Evolutionary conservation across 2,329 filamentous ascomycete genomes (phyloP).

Genomic region (Neophaeococcomyces mojaviensis): DNA sequence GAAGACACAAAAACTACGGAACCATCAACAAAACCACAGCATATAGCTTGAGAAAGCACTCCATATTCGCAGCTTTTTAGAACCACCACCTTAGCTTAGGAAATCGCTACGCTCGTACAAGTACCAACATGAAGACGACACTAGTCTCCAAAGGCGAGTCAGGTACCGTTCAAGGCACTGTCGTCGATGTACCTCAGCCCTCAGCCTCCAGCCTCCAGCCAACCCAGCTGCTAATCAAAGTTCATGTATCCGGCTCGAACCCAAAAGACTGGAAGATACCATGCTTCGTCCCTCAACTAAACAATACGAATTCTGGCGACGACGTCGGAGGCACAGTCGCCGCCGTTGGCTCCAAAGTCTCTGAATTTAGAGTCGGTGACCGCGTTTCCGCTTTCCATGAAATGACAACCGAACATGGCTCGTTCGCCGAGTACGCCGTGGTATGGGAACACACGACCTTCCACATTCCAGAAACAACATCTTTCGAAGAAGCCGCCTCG

Average conservation of each 20-base stretch:
- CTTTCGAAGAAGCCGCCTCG: slow-evolving; percentile 42
- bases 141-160: background rate
- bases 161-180: slow-evolving; percentile 24
- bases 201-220: slow-evolving; percentile 22
- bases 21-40: too few relatives aligned
- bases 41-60: too few relatives aligned
- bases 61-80: too few relatives aligned
- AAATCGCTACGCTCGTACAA: too few relatives aligned
- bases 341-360: slow-evolving; percentile 44
- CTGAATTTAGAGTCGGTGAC: slow-evolving; percentile 50
- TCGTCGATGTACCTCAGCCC: slow-evolving; percentile 39
- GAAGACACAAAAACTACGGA: too few relatives aligned
- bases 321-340: slow-evolving; percentile 47
- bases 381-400: slow-evolving; percentile 44
- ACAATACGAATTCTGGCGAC: slow-evolving; percentile 39
- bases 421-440: slow-evolving; percentile 51
- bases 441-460: slow-evolving; percentile 48
- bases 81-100: too few relatives aligned
- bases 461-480: slow-evolving; percentile 42
- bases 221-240: slow-evolving; percentile 33
- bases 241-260: slow-evolving; percentile 36
- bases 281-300: slow-evolving; percentile 1
- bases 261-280: slow-evolving; percentile 42
- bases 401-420: slow-evolving; percentile 44
- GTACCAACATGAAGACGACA: background rate